Conservation (phyloP, 495 filamentous ascomycete species). For the Penicillium coffeae region DNA sequence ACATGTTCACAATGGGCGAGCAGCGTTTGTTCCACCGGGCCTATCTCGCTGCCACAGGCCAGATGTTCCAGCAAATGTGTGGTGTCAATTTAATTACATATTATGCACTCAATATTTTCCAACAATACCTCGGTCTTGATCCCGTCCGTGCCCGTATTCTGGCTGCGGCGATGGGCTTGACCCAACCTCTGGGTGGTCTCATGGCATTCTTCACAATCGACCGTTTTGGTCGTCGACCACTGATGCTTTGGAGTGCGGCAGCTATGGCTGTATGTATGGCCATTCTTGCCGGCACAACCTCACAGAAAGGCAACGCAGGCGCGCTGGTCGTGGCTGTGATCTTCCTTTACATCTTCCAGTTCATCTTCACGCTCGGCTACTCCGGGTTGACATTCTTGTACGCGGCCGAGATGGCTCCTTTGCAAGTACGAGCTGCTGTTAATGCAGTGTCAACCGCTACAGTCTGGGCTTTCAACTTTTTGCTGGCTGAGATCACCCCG, state of each 20-base stretch:
- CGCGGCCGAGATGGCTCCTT: conserved; percentile 60
- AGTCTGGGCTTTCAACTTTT: conserved; percentile 57
- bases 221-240: conserved; percentile 62
- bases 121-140: conserved; percentile 53
- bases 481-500: conserved; percentile 41
- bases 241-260: conserved; percentile 54
- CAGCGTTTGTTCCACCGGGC: conserved; percentile 34
- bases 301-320: neutral
- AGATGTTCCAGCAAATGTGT: conserved; percentile 32
- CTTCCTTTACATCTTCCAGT: conserved; percentile 29
- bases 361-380: conserved; percentile 51
- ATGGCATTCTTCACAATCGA: conserved; percentile 77
- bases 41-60: conserved; percentile 28
- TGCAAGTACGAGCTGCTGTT: conserved; percentile 61
- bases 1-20: conserved; percentile 33
- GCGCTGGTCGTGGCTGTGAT: conserved; percentile 1
- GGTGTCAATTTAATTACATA: conserved; percentile 25
- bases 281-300: conserved; percentile 46
- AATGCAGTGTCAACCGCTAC: conserved; percentile 59
- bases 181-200: conserved; percentile 70
- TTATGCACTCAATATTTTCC: conserved; percentile 22
- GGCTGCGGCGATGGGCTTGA: conserved; percentile 73
- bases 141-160: conserved; percentile 81
- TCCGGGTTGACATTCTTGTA: conserved; percentile 63
- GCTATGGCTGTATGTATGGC: conserved; percentile 62